Evolutionary conservation across 345 rosid species (phyloP).

Genomic region (Pistacia atlantica): DNA sequence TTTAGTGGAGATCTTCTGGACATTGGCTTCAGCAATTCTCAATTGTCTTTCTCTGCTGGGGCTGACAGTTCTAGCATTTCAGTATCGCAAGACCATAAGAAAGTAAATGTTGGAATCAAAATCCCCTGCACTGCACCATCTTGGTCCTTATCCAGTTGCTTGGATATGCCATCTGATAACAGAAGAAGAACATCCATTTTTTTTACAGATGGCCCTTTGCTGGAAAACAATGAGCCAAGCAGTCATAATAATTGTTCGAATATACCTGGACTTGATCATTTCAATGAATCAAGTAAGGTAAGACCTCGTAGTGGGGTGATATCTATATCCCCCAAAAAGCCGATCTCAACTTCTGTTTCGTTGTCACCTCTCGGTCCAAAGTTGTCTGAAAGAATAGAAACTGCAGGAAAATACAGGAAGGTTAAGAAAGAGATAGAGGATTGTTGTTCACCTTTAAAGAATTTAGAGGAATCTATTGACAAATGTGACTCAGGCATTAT

Average conservation of each 20-base stretch:
- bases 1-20: conserved; percentile 61
- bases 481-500: conserved; percentile 28
- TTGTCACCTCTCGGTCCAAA: conserved; percentile 92
- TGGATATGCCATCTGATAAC: conserved; percentile 37
- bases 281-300: conserved; percentile 36
- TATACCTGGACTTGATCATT: conserved; percentile 40
- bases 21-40: conserved; percentile 49
- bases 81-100: conserved; percentile 51
- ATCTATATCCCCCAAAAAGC: conserved; percentile 43
- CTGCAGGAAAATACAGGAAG: conserved; percentile 41
- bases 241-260: conserved; percentile 29
- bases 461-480: conserved; percentile 42
- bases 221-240: conserved; percentile 40
- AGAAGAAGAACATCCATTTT: conserved; percentile 40
- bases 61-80: conserved; percentile 33
- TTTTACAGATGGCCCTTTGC: conserved; percentile 79
- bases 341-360: conserved; percentile 55
- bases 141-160: conserved; percentile 45
- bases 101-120: conserved; percentile 54
- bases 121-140: conserved; percentile 35
- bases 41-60: conserved; percentile 32
- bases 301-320: conserved; percentile 45
- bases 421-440: conserved; percentile 32
- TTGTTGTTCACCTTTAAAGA: conserved; percentile 33
- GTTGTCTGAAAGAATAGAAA: conserved; percentile 54